phyloP scores from a whole-genome alignment of 306 rosid genomes.

The Spatholobus suberectus region DNA sequence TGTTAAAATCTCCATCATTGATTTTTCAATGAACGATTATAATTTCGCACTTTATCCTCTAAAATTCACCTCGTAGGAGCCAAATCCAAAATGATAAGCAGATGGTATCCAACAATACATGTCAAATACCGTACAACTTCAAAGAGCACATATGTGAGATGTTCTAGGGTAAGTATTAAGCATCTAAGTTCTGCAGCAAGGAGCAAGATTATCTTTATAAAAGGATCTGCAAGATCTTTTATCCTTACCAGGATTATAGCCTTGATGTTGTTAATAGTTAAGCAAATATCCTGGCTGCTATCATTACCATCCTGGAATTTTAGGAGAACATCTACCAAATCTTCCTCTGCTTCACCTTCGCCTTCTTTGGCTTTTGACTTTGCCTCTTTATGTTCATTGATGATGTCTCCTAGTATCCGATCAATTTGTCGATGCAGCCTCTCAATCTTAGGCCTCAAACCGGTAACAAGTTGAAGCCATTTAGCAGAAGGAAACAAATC shows the following conservation, averaged over 20 bases:
- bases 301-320: slow-evolving; percentile 16
- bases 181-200: too few species aligned
- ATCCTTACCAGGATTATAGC: slow-evolving; percentile 19
- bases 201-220: too few species aligned
- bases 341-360: not conserved
- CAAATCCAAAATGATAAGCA: too few species aligned
- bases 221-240: too few species aligned
- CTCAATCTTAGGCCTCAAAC: slow-evolving; percentile 38
- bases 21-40: not conserved
- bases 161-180: too few species aligned
- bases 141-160: too few species aligned
- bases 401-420: not conserved
- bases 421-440: not conserved
- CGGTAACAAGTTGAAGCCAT: slow-evolving; percentile 30
- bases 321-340: slow-evolving; percentile 12
- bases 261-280: slow-evolving; percentile 6
- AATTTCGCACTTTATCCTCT: too few species aligned
- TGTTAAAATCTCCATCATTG: not conserved
- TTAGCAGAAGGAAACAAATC: too few species aligned
- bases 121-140: too few species aligned
- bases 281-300: not conserved
- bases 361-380: not conserved
- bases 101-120: too few species aligned
- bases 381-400: not conserved
- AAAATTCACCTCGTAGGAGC: not conserved